Evolutionary conservation across 441 rosid genomes (phyloP), one percentile per base, ranked within the genome.

Genomic region (Macaranga tanarius): DNA sequence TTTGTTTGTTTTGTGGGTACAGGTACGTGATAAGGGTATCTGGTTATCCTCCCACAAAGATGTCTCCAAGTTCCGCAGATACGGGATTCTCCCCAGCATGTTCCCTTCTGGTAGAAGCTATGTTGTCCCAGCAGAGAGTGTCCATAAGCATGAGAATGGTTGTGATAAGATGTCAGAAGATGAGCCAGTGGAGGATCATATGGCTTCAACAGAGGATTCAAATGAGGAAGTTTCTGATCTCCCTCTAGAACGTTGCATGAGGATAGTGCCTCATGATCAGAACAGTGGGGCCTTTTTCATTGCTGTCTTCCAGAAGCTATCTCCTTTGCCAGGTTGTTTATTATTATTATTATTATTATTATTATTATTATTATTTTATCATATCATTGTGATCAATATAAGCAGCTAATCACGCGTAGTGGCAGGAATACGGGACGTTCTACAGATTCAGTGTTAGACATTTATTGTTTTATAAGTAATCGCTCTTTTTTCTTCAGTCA

Each of bases 201-300:
- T 69, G 61, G 72, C 72, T 74, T 75, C 76, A 22, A 68, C 68
- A 11, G 79, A 86, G 70, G 84, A 83, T 52, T 73, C 70, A 69
- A 86, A 74, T 28, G 88, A 76, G 77, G 97, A 92, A 84, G 81
- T 86, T 67, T 90, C 87, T 73, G 87, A 86, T 85, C 89, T 90
- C 52, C 96, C 96, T 20, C 86, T 95, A 56, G 96, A 93, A 72
- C 86, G 81, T 26, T 95, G 99, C 89, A 76, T 92, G 89, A 93
- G 98, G 86, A 87, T 95, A 81, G 70, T 90, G 67, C 97, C 99
- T 80, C 97, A 92, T 84, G 97, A 95, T 89, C 99, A 95, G 83
- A 95, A 93, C 83, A 82, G 90, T n/a, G 99, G 97, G 66, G 93
- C 97, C 52, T 95, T 95, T 83, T 95, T 95, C 81, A 83, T 95